Evolutionary conservation across 2,329 filamentous ascomycete genomes (phyloP), one percentile per base, ranked within the genome.

Genomic region (Aspergillus ochraceus): DNA sequence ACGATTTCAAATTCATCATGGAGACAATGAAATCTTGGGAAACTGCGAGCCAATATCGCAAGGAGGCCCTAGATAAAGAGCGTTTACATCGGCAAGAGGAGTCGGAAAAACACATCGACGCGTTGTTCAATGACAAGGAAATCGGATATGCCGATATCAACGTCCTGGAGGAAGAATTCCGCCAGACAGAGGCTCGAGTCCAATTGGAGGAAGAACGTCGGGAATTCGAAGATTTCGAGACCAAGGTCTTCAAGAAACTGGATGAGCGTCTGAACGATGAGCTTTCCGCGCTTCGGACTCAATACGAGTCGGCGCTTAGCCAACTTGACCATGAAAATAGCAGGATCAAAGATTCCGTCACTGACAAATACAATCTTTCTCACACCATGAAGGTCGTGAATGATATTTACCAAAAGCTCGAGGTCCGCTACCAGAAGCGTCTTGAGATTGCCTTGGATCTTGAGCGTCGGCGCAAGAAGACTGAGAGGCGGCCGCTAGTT

Each of bases 141-240:
- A 85, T 86, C 49, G 83, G 82, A 0, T 86, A 86, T 68, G 82
- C 82, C 12, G 83, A 86, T 52, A 83, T 86, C 64, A 80, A 80
- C 42, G 76, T 76, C 17, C 72, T 86, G 10, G 84, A 86, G 66
- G 79, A 82, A 52, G 82, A 84, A 30, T 84, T 84, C 64, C 83
- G 83, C 59, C 77, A 81, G 57, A 76, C 76, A 10, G 84, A 86
- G 68, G 78, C 78, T 50, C 77, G 79, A 32, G 73, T 76, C 45
- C 82, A 83, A 63, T 76, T 81, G n/a, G 77, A 81, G 49, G 83
- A 85, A 69, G 83, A 84, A 60, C 74, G 80, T 47, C 74, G 75
- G 11, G 83, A 85, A 65, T 79, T 84, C 49, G 78, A 83, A 24
- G 75, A 73, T 53, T 86, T 83, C 61, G 77, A 82, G 11, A 70